These are phyloP conservation scores for Fragaria vesca DNA, from an alignment of 306 rosid genomes.

Conservation along the genomic window DNA sequence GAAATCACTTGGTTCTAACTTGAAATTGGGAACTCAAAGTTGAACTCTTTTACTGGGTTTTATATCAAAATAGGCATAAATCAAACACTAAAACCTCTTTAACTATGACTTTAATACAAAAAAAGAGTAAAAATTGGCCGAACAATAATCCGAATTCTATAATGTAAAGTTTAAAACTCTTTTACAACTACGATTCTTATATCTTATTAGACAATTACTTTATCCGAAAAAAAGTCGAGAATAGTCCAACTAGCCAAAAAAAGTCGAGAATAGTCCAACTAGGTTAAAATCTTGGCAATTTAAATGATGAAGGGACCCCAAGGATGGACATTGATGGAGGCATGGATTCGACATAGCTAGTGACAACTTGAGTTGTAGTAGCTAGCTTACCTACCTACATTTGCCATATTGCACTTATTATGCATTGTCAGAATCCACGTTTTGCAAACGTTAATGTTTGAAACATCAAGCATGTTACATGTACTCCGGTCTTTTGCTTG, in stretches of 20 bases:
- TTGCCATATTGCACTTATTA: slow-evolving; percentile 13
- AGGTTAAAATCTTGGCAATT: not conserved
- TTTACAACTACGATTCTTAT: not conserved
- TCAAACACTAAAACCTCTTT: not conserved
- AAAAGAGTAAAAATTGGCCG: not conserved
- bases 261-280: not conserved
- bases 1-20: not conserved
- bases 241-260: not conserved
- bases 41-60: not conserved
- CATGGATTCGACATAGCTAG: not conserved
- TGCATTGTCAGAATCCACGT: slow-evolving; percentile 15
- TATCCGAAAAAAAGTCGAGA: not conserved
- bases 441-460: slow-evolving; percentile 9
- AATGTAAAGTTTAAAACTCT: not conserved
- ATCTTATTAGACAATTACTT: not conserved
- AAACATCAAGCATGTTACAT: slow-evolving; percentile 19
- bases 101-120: too few relatives aligned
- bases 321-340: slow-evolving; percentile 9
- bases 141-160: not conserved
- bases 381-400: slow-evolving; percentile 10
- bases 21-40: not conserved
- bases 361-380: slow-evolving; percentile 10
- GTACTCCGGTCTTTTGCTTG: not conserved
- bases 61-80: not conserved
- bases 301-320: not conserved